These are phyloP conservation scores for Helicostylum pulchrum DNA, from an alignment of 192 early-diverging fungal genomes.

Conservation along the genomic window DNA sequence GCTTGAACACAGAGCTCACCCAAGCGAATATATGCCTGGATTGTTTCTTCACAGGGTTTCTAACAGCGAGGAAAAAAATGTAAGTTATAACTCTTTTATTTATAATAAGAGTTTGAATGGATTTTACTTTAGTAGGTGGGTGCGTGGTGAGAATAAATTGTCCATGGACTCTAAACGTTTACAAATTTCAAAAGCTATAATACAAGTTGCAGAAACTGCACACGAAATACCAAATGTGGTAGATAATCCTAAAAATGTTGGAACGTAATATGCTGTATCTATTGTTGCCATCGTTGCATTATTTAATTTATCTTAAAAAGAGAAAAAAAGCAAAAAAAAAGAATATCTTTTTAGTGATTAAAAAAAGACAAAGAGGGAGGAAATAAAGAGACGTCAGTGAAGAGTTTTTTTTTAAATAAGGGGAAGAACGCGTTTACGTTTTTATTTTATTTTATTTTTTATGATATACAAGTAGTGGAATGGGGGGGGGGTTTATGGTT, in stretches of 20 bases:
- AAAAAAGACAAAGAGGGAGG: neutral
- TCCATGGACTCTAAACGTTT: conserved; percentile 45
- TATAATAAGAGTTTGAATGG: neutral
- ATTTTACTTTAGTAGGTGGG: conserved; percentile 31
- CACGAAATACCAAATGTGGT: conserved; percentile 51
- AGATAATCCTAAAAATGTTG: conserved; percentile 49
- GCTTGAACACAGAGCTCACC: conserved; percentile 40
- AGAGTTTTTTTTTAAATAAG: too few relatives aligned
- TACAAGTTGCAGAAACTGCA: conserved; percentile 41
- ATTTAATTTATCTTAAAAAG: neutral
- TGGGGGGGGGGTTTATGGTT: too few relatives aligned
- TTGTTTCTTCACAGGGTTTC: conserved; percentile 48
- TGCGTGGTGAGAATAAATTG: conserved; percentile 48
- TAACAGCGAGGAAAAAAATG: conserved; percentile 2
- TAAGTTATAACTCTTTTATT: neutral
- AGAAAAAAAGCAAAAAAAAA: neutral
- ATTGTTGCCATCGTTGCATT: conserved; percentile 38
- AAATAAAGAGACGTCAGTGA: too few relatives aligned
- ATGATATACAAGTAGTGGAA: too few relatives aligned
- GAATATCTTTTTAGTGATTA: too few relatives aligned
- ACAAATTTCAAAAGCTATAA: conserved; percentile 51
- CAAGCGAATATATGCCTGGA: conserved; percentile 47
- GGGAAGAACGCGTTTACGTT: too few relatives aligned
- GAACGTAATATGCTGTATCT: conserved; percentile 40
- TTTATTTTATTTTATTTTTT: too few relatives aligned